Conservation (phyloP, 805 yeast species). For the Blastobotrys americana region DNA sequence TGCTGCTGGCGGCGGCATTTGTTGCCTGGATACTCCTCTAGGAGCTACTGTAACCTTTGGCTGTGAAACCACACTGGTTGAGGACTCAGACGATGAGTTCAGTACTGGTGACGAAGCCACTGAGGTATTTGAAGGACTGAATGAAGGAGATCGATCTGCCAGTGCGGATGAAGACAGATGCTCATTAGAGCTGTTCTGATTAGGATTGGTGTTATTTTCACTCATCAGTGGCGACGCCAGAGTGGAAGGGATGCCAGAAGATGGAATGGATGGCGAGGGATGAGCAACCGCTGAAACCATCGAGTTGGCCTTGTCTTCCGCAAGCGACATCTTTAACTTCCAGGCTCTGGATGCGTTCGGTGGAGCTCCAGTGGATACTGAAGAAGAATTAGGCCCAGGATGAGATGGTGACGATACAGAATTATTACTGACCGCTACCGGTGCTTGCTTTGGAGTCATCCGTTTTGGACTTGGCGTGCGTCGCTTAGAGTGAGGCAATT, state of each 20-base stretch:
- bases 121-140: neutral
- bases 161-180: neutral
- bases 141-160: neutral
- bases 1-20: neutral
- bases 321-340: neutral
- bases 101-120: neutral
- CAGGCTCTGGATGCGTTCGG: neutral
- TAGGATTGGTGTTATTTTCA: no score
- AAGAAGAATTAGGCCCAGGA: neutral
- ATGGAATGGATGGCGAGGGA: no score
- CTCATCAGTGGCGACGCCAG: neutral
- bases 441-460: constrained; percentile 8
- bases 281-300: neutral
- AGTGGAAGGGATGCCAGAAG: no score
- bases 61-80: neutral
- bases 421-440: neutral
- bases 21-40: neutral
- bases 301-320: neutral
- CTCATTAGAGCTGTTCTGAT: no score
- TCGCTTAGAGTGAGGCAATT: constrained; percentile 17
- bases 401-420: constrained; percentile 8
- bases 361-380: neutral
- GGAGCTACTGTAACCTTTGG: neutral
- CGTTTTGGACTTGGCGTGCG: constrained; percentile 21
- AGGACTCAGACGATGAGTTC: neutral